phyloP scores from a whole-genome alignment of 306 rosid genomes.

The Albizia julibrissin region DNA sequence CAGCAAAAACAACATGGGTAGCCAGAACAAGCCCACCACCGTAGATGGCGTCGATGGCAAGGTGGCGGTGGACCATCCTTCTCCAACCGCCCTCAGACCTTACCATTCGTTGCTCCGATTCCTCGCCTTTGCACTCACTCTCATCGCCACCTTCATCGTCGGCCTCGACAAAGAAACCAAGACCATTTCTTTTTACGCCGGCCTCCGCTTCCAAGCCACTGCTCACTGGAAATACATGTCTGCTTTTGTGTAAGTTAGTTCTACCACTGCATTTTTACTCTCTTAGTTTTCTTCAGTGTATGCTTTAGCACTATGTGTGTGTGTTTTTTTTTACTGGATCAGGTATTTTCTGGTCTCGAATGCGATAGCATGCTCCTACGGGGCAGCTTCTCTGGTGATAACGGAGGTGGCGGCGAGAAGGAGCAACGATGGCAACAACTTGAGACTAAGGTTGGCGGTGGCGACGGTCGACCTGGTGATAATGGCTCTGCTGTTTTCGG shows the following conservation, averaged over 20 bases:
- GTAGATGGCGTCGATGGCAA: neutral
- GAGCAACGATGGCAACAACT: conserved; percentile 13
- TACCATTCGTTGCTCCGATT: conserved; percentile 39
- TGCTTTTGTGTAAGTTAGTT: conserved; percentile 55
- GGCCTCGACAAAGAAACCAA: conserved; percentile 49
- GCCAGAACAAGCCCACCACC: neutral
- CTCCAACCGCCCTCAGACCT: neutral
- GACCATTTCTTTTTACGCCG: conserved; percentile 42
- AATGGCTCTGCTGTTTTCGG: conserved; percentile 51
- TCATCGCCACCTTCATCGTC: conserved; percentile 48
- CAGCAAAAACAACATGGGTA: neutral
- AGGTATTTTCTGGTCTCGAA: conserved; percentile 67
- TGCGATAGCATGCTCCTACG: conserved; percentile 62
- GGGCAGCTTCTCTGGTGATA: conserved; percentile 44
- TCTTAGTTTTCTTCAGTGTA: neutral
- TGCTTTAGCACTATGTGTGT: neutral
- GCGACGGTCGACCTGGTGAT: conserved; percentile 43
- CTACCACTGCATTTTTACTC: neutral
- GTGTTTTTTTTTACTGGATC: neutral
- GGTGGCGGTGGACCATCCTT: neutral
- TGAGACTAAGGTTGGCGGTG: conserved; percentile 23
- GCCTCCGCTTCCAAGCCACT: conserved; percentile 46
- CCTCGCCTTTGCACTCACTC: conserved; percentile 46
- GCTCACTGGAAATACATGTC: conserved; percentile 76
- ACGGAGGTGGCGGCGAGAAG: conserved; percentile 31